These are phyloP conservation scores for Pseudoneurospora amorphoporcata DNA, from an alignment of 495 filamentous ascomycete genomes.

Conservation along the genomic window DNA sequence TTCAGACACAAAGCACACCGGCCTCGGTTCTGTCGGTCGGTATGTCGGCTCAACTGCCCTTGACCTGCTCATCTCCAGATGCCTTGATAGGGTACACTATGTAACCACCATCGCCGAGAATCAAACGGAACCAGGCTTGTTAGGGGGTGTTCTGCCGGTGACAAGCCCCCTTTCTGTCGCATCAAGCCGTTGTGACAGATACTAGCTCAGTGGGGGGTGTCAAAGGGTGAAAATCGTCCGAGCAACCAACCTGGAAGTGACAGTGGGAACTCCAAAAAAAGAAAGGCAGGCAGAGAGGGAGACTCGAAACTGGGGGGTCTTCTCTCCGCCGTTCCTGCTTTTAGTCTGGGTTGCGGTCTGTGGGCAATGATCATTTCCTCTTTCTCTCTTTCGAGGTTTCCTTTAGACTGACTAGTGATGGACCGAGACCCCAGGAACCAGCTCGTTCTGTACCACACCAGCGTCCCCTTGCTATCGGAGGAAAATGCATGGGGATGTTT, in stretches of 20 bases:
- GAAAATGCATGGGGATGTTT: not conserved
- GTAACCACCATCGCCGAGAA: not conserved
- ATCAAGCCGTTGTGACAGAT: not conserved
- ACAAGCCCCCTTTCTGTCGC: not conserved
- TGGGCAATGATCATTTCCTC: not conserved
- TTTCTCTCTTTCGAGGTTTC: not conserved
- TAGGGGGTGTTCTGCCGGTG: not conserved
- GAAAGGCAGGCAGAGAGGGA: not conserved
- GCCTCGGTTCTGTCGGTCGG: not conserved
- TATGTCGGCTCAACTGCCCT: not conserved
- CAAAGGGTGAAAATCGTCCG: not conserved
- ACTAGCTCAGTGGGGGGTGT: not conserved
- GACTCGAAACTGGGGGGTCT: not conserved
- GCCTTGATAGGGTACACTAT: not conserved
- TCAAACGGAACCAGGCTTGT: not conserved
- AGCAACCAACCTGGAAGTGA: not conserved
- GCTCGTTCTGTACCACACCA: not conserved
- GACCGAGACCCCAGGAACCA: not conserved
- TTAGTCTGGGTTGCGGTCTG: not conserved
- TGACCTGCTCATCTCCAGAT: not conserved
- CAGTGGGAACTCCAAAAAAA: not conserved
- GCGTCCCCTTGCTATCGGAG: not conserved
- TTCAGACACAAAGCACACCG: not conserved
- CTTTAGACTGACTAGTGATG: not conserved
- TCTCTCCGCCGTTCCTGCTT: not conserved